Evolutionary conservation across 495 filamentous ascomycete species (phyloP), one percentile per base, ranked within the genome.

Genomic region (Niebla homalea): DNA sequence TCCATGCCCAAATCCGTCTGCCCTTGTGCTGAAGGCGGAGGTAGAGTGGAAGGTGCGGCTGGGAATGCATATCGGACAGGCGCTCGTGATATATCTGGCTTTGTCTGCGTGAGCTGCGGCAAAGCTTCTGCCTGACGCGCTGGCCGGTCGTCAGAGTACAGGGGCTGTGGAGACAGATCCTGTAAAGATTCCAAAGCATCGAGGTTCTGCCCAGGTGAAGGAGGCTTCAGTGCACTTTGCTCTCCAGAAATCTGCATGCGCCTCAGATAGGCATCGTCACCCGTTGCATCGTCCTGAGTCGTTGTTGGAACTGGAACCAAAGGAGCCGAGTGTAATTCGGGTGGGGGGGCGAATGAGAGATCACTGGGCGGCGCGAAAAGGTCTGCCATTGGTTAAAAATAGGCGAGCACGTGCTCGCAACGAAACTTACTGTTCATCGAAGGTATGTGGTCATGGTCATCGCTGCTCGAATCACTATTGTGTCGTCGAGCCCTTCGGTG

Each of bases 11-110:
- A 56, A 4, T 70, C 69, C 26, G 75, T 70, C 50, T 70, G 71
- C 3, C 79, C 63, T 40, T 80, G 74, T 5, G 70, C 73, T 59
- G 80, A 76, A 0, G 77, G 69, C 12, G 67, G 65, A 4, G 78
- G 74, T 10, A 79, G 65, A 36, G 79, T 76, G 32, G 70, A 64
- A 15, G 79, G 69, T 5, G 80, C 66, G 7, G 80, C 65, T 7
- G 83, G 79, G 15, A 83, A 69, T 36, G 77, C 73, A 64, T 95
- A 96, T 47, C 84, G 85, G 44, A 97, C 84, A 1, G 90, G 89
- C 4, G 84, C 86, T 35, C 86, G 82, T 43, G 88, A 90, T 57
- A 96, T 94, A 14, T 76, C 81, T 36, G 71, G 69, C 16, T 65
- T 64, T 20, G 26, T 48, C 58, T 5, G 64, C 58, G 36, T 58